phyloP scores from a whole-genome alignment of 176 grass and related monocot species.

The Phragmites australis region DNA sequence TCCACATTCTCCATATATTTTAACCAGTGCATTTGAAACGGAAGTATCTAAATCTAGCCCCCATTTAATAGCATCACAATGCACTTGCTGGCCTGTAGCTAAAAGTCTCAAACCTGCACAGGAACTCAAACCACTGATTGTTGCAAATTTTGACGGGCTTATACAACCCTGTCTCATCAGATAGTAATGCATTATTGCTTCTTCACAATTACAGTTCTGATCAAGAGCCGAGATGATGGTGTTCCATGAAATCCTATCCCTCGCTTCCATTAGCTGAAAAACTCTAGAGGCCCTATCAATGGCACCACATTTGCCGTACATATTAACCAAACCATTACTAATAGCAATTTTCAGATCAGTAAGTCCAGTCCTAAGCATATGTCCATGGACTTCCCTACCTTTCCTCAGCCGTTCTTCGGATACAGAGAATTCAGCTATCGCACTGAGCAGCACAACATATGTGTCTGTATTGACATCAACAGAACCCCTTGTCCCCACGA shows the following conservation, averaged over 20 bases:
- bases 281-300: conserved; percentile 51
- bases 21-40: conserved; percentile 75
- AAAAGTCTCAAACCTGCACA: conserved; percentile 60
- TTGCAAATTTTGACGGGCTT: conserved; percentile 60
- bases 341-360: conserved; percentile 52
- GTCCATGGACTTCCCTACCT: conserved; percentile 69
- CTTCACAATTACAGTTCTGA: conserved; percentile 60
- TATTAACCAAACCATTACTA: conserved; percentile 73
- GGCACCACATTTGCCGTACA: conserved; percentile 75
- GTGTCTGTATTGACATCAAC: conserved; percentile 54
- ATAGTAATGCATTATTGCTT: conserved; percentile 55
- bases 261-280: conserved; percentile 53
- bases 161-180: conserved; percentile 56
- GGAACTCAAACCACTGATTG: conserved; percentile 78
- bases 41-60: conserved; percentile 70
- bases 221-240: conserved; percentile 76
- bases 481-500: conserved; percentile 44
- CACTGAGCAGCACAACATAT: conserved; percentile 74
- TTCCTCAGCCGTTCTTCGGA: conserved; percentile 55
- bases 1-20: conserved; percentile 83
- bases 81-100: conserved; percentile 55
- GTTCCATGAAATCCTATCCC: conserved; percentile 80
- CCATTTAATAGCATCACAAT: conserved; percentile 64
- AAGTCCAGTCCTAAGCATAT: conserved; percentile 52
- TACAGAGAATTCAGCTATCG: conserved; percentile 57